Evolutionary conservation across 768 basidiomycete genomes (phyloP).

Genomic region (Tylopilus balloui): DNA sequence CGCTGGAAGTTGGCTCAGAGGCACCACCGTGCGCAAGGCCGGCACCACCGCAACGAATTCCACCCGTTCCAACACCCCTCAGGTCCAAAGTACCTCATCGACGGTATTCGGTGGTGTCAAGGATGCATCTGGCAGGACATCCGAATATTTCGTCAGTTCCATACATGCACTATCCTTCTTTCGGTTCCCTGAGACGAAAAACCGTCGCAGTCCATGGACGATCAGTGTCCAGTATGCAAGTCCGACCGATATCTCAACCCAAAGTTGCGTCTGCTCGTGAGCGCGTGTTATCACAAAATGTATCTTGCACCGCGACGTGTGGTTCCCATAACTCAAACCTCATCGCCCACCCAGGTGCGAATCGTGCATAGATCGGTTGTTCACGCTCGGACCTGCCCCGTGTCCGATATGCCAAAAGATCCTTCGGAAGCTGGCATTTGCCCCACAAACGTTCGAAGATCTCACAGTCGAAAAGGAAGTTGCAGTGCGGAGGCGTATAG

Average conservation of each 20-base stretch:
- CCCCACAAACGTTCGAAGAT: slow-evolving; percentile 92
- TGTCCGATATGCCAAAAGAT: slow-evolving; percentile 91
- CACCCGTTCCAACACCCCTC: slow-evolving; percentile 62
- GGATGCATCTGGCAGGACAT: slow-evolving; percentile 76
- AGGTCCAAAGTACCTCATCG: slow-evolving; percentile 66
- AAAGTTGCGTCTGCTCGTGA: slow-evolving; percentile 88
- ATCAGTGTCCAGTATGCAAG: slow-evolving; percentile 96
- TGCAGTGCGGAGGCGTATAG: slow-evolving; percentile 77
- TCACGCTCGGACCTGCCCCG: slow-evolving; percentile 92
- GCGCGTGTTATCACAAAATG: slow-evolving; percentile 99
- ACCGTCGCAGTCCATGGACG: slow-evolving; percentile 67
- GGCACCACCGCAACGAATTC: slow-evolving; percentile 41
- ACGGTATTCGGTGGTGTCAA: slow-evolving; percentile 81
- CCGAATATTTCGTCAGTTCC: slow-evolving; percentile 71
- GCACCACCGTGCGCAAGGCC: slow-evolving; percentile 71
- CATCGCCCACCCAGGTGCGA: slow-evolving; percentile 75
- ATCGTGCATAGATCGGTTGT: slow-evolving; percentile 94
- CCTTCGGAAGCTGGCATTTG: slow-evolving; percentile 90
- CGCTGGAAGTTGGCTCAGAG: slow-evolving; percentile 55
- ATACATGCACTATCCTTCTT: background rate
- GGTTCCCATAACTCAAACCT: slow-evolving; percentile 6
- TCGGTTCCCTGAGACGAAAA: slow-evolving; percentile 9
- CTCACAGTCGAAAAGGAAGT: slow-evolving; percentile 93
- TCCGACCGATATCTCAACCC: slow-evolving; percentile 95
- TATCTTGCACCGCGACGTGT: slow-evolving; percentile 31